Conservation (phyloP, 2,329 filamentous ascomycete species). For the Arthrinium puccinioides region DNA sequence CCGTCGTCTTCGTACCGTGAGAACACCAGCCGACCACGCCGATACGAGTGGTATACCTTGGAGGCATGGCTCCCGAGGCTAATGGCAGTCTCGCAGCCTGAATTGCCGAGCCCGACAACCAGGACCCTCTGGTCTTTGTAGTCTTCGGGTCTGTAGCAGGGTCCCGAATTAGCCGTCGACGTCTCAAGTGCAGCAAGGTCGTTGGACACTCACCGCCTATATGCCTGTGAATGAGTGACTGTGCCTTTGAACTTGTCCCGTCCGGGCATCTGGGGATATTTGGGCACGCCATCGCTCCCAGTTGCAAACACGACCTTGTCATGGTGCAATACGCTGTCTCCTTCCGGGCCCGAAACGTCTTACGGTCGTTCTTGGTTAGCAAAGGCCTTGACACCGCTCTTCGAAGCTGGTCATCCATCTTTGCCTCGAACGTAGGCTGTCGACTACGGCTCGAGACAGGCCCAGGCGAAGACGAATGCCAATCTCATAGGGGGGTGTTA, state of each 20-base stretch:
- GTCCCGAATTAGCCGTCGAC: background rate
- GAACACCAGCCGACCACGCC: slow-evolving; percentile 10
- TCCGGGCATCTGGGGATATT: slow-evolving; percentile 11
- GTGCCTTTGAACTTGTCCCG: slow-evolving; percentile 11
- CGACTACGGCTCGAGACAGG: too few species aligned
- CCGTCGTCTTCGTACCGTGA: slow-evolving; percentile 11
- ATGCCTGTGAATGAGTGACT: slow-evolving; percentile 14
- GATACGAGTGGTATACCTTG: slow-evolving; percentile 12
- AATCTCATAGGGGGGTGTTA: too few species aligned
- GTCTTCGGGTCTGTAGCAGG: slow-evolving; percentile 2
- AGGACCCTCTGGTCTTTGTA: slow-evolving; percentile 11
- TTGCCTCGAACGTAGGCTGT: too few species aligned
- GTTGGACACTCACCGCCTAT: slow-evolving; percentile 8
- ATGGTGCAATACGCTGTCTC: slow-evolving; percentile 7
- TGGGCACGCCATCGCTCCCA: slow-evolving; percentile 8
- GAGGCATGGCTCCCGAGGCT: slow-evolving; percentile 6
- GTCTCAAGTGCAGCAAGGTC: background rate
- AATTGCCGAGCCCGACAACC: slow-evolving; percentile 14
- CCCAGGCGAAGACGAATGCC: too few species aligned
- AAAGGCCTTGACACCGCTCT: too few species aligned
- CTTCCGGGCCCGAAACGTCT: slow-evolving; percentile 8
- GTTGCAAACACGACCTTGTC: slow-evolving; percentile 14
- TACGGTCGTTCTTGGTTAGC: too few species aligned
- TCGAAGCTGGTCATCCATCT: too few species aligned
- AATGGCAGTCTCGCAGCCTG: slow-evolving; percentile 11